Base-by-base conservation (phyloP, 108 stramenopile genomes). In the Cyclotella kingstonii region DNA sequence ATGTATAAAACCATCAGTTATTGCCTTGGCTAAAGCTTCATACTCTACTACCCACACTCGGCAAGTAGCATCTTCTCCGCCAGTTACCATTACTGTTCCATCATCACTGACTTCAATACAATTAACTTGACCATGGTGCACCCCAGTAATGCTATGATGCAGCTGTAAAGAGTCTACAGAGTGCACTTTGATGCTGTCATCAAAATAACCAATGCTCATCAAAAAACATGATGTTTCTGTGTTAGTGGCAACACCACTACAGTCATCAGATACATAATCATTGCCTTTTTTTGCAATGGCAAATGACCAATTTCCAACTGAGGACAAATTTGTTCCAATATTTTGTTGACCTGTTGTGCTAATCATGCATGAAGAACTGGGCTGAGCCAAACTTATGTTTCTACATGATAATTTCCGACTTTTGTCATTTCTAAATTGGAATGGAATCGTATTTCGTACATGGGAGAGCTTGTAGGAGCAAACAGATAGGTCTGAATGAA, bases 21-120 rank as follows among this genome's bases (percentile, higher is more conserved):
- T 62, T 36, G 85, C 83, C 9, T 56, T 48, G 7, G 80, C 77
- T 69, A 87, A 76, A 40, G 81, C 84, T 41, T 83, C 75, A 42
- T 87, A 81, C 56, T 89, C 89, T 26, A 87, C 74, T 34, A 88
- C 82, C 85, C 84, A 90, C 5, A 93, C 70, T 15, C 81, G 70
- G 57, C 85, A 81, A n/a, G 87, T 93, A 40, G 75, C 73, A 62
- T 93, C 92, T 18, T 85, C 70, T 22, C 86, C 87, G 19, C 92
- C 92, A 21, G 86, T 86, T 7, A 86, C 74, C 60, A 89, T 56
- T 7, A 85, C 39, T 14, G 66, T 83, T 51, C 83, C 89, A 56
- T 88, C 84, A 12, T 64, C 48, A 15, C 84, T 76, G 4, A 84
- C 65, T 39, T 80, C 60, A 9, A 89, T 58, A 59, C 85, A 89